A percentile compares a stretch with the other conserved stretches of the same genome.
phyloP scores from a whole-genome alignment of 1,139 yeast genomes.

The Lodderomyces orthopsilosis region DNA sequence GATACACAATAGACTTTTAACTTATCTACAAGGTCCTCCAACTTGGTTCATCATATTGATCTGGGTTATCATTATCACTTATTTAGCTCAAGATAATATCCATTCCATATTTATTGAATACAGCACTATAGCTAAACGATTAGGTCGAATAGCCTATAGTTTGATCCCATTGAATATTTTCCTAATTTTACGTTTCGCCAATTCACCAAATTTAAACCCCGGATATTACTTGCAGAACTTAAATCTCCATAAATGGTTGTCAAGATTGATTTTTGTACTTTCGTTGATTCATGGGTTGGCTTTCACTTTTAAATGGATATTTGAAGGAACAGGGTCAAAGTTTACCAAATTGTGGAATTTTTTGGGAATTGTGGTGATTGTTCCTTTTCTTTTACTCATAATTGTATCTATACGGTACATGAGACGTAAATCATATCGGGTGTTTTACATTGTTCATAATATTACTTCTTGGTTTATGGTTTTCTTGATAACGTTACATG shows the following conservation, averaged over 20 bases:
- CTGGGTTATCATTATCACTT: constrained; percentile 32
- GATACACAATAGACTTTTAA: constrained; percentile 15
- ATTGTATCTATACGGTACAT: constrained; percentile 50
- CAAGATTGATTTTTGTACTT: constrained; percentile 57
- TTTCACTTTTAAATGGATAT: constrained; percentile 48
- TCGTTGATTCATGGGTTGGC: constrained; percentile 57
- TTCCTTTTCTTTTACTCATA: constrained; percentile 41
- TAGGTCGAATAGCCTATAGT: constrained; percentile 63
- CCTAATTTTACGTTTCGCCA: constrained; percentile 55
- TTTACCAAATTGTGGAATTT: constrained; percentile 49
- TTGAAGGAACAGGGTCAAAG: constrained; percentile 35
- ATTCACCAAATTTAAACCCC: constrained; percentile 42
- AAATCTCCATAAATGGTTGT: constrained; percentile 76
- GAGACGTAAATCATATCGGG: constrained; percentile 24
- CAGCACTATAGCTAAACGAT: constrained; percentile 31
- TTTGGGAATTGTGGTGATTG: constrained; percentile 57
- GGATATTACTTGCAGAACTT: constrained; percentile 56
- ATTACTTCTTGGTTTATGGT: constrained; percentile 29
- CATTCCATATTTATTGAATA: constrained; percentile 21
- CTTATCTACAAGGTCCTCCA: constrained; percentile 21
- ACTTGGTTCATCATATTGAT: constrained; percentile 24
- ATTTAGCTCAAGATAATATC: constrained; percentile 21
- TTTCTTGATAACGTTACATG: constrained; percentile 35
- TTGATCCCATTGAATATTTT: constrained; percentile 64
- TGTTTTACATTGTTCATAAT: constrained; percentile 37